Evolutionary conservation across 2,329 filamentous ascomycete species (phyloP).

Genomic region (Fusarium chuoi): DNA sequence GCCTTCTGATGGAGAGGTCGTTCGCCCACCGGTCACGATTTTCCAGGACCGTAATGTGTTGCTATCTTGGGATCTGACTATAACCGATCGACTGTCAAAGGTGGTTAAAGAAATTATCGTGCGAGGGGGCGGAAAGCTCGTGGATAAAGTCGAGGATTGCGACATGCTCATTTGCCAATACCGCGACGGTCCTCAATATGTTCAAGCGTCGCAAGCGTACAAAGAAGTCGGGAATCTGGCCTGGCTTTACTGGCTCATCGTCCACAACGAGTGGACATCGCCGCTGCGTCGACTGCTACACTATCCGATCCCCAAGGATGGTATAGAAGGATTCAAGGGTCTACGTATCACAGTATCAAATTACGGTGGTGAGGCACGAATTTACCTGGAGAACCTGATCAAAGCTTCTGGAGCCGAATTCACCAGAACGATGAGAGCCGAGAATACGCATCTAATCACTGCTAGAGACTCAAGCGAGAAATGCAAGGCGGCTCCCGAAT

Average conservation of each 20-base stretch:
- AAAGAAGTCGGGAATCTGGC: constrained; percentile 92
- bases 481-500: constrained; percentile 89
- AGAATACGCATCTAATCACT: constrained; percentile 96
- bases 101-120: constrained; percentile 78
- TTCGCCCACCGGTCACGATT: constrained; percentile 70
- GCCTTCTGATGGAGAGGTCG: constrained; percentile 52
- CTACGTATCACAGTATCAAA: constrained; percentile 91
- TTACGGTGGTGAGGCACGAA: constrained; percentile 92
- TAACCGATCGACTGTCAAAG: constrained; percentile 72
- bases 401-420: constrained; percentile 85
- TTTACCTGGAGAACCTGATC: constrained; percentile 93
- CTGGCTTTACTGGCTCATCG: constrained; percentile 94
- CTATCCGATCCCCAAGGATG: constrained; percentile 82
- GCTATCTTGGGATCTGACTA: constrained; percentile 78
- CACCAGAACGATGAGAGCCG: constrained; percentile 93
- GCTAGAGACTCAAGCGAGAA: constrained; percentile 92
- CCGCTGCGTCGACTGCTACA: constrained; percentile 86
- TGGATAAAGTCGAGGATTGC: constrained; percentile 72
- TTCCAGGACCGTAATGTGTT: constrained; percentile 83
- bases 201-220: constrained; percentile 76
- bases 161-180: constrained; percentile 90
- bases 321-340: constrained; percentile 81
- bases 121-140: constrained; percentile 76
- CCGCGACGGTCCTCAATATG: constrained; percentile 82
- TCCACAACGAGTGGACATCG: constrained; percentile 87